Conservation (phyloP, 2,329 filamentous ascomycete genomes). For the Simplicillium aogashimaense region DNA sequence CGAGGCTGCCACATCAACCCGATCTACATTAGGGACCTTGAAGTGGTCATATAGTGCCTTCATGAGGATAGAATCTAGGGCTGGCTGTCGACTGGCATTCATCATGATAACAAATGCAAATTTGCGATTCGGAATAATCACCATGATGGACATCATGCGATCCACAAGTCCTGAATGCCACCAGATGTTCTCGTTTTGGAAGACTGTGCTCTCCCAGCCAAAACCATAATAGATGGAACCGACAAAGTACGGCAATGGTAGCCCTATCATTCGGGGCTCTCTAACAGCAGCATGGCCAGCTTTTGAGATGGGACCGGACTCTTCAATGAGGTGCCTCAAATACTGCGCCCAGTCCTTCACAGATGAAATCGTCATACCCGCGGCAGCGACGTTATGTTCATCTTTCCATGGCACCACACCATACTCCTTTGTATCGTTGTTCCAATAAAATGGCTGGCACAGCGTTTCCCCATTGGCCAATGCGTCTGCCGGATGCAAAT, state of each 20-base stretch:
- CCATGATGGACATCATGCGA: constrained; percentile 15
- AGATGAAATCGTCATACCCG: constrained; percentile 30
- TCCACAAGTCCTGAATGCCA: constrained; percentile 14
- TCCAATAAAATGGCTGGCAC: constrained; percentile 27
- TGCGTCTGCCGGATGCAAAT: constrained; percentile 14
- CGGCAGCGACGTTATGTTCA: constrained; percentile 23
- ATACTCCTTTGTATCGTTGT: constrained; percentile 16
- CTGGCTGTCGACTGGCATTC: constrained; percentile 10
- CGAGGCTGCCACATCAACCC: constrained; percentile 8
- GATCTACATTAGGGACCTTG: constrained; percentile 5
- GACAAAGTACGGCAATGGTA: constrained; percentile 7
- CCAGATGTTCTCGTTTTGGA: constrained; percentile 13
- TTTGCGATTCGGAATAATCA: constrained; percentile 14
- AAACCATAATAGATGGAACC: constrained; percentile 12
- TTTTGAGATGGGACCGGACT: constrained; percentile 15
- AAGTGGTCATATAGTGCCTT: constrained; percentile 14
- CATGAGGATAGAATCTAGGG: constrained; percentile 11
- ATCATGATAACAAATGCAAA: constrained; percentile 15
- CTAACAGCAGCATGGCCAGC: constrained; percentile 14
- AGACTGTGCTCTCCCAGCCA: constrained; percentile 13
- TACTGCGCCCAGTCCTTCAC: constrained; percentile 27
- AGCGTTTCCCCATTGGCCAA: constrained; percentile 13
- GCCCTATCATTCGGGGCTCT: constrained; percentile 12
- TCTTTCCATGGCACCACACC: constrained; percentile 16
- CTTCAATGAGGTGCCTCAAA: constrained; percentile 20